phyloP scores from a whole-genome alignment of 306 rosid species.

The Quercus wislizeni region DNA sequence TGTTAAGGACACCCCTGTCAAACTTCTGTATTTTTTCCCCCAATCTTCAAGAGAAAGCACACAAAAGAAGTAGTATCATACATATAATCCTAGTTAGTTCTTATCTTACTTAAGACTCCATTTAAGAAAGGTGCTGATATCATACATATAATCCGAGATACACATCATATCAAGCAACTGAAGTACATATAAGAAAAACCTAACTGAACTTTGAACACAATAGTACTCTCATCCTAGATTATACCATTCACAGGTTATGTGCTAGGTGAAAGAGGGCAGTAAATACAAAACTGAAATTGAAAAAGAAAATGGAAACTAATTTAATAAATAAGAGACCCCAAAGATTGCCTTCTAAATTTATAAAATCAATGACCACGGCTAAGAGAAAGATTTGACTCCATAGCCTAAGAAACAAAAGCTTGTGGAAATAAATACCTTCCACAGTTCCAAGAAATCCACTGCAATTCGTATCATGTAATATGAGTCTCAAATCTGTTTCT shows the following conservation, averaged over 20 bases:
- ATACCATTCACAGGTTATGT: background rate
- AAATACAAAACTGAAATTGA: background rate
- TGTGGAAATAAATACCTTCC: slow-evolving; percentile 52
- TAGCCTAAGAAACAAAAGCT: slow-evolving; percentile 6
- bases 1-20: slow-evolving; percentile 26
- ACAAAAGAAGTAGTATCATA: slow-evolving; percentile 7
- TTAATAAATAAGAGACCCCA: background rate
- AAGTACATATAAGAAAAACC: background rate
- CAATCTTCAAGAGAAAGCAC: background rate
- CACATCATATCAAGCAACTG: background rate
- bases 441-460: slow-evolving; percentile 67
- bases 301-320: background rate
- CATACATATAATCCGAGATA: no score
- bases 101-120: background rate
- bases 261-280: background rate
- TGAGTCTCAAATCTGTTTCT: slow-evolving; percentile 33
- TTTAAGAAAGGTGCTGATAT: background rate
- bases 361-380: background rate
- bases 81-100: background rate
- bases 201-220: background rate
- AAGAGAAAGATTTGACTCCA: background rate
- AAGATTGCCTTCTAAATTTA: background rate
- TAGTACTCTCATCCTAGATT: background rate
- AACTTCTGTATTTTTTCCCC: slow-evolving; percentile 7
- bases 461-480: slow-evolving; percentile 57